Evolutionary conservation across 768 basidiomycete species (phyloP), one percentile per base, ranked within the genome.

Genomic region (Scleroderma citrinum): DNA sequence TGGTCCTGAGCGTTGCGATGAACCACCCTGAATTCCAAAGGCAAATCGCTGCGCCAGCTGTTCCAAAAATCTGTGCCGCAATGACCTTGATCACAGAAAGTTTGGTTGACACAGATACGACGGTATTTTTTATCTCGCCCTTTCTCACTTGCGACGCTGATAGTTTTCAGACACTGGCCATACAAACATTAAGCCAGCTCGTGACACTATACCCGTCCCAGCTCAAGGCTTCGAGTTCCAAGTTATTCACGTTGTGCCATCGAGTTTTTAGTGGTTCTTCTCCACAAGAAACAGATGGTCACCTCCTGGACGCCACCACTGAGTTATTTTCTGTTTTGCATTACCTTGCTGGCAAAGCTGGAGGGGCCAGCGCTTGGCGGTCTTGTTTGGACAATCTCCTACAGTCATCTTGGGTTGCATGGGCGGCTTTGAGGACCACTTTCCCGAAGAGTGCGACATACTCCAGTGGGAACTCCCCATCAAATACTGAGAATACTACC

Each of bases 21-120:
- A 77, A 81, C 61, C 70, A 78, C n/a, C 71, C 82, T 26, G 90
- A 92, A 64, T 92, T 90, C 64, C 87, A 91, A 60, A 74, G 91
- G 60, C 89, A 92, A 64, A 71, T 90, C 3, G 78, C 77, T 31
- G 71, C 74, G 5, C 89, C 91, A 2, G 81, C 81, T 57, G 73
- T 90, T 21, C 74, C 82, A 16, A 92, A 89, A 68, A 81, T 85
- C 62, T 81, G 81, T 23, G 56, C 70, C 36, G 77, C 78, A 3
- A 67, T 91, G 30, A 64, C 86, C 26, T 62, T 69, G 3, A 62
- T 88, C 20, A 75, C 73, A 5, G 81, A 85, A 42, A 78, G 74
- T 52, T 69, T 71, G 40, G 47, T 52, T 4, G 76, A 81, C 52
- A 55, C 57, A 21, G 80, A 82, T 42, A 56, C 86, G 16, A 81